These are phyloP conservation scores for Aeschynomene evenia DNA, from an alignment of 306 rosid genomes.

Conservation along the genomic window DNA sequence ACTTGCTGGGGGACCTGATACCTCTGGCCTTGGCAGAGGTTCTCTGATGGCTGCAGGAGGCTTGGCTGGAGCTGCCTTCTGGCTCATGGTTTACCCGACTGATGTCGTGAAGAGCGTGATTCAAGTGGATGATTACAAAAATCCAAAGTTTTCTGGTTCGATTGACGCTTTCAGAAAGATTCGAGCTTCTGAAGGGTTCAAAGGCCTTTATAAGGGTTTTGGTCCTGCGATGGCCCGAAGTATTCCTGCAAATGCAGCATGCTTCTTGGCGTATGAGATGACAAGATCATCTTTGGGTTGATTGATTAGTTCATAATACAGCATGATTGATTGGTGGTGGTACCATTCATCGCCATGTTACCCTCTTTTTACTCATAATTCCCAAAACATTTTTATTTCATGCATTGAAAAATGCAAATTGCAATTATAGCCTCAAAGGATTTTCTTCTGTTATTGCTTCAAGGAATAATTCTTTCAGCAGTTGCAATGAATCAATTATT, in stretches of 20 bases:
- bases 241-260: constrained; percentile 93
- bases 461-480: constrained; percentile 30
- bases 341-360: constrained; percentile 23
- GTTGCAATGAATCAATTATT: neutral
- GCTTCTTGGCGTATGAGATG: constrained; percentile 94
- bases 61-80: constrained; percentile 81
- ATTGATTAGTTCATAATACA: constrained; percentile 18
- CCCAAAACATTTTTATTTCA: constrained; percentile 6
- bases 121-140: constrained; percentile 86
- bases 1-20: constrained; percentile 82
- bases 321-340: neutral
- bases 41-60: constrained; percentile 86
- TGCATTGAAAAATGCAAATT: constrained; percentile 12
- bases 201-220: constrained; percentile 91
- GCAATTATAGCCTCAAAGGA: constrained; percentile 23
- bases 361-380: neutral
- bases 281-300: constrained; percentile 80
- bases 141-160: constrained; percentile 78
- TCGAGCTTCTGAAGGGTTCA: constrained; percentile 64
- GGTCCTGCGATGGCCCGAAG: constrained; percentile 95
- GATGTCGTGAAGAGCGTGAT: constrained; percentile 91
- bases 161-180: constrained; percentile 78
- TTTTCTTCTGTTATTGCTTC: constrained; percentile 9
- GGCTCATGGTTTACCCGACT: constrained; percentile 80
- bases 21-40: constrained; percentile 76